Evolutionary conservation across 2,329 filamentous ascomycete species (phyloP), one percentile per base, ranked within the genome.

Genomic region (Fonsecaea pugnacius): DNA sequence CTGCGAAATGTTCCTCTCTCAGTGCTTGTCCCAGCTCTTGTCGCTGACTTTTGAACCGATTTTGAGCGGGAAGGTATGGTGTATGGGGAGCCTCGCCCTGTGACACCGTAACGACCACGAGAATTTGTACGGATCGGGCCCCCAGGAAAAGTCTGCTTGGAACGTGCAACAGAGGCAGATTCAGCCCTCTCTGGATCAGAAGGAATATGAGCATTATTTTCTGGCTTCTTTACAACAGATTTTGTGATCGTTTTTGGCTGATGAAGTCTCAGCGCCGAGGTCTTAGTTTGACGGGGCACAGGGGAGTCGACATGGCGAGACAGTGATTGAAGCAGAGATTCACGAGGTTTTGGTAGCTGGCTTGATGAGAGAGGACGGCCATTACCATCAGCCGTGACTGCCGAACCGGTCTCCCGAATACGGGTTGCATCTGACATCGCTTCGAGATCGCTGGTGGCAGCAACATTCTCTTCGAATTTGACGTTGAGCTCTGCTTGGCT

Each of bases 11-110:
- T 3, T 35, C 54, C 21, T 35, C 18, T 5, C 33, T 21, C 24
- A 46, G 32, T 33, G 7, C 46, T 27, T 24, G n/a, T 51, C 33
- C 53, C 30, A 10, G 60, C n/a, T 4, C 27, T 55, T 3, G 30
- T 24, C 4, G 50, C 43, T 21, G 43, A 54, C 32, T 60, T 60
- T 16, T 18, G 24, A 12, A 10, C 40, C 16, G 52, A 48, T 12
- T 30, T 51, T 12, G 52, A 43, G 12, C 58, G 57, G 18, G 60
- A 46, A 24, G 66, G 56, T 33, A 65, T 60, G 8, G 60, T 64
- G 58, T 67, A 69, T 14, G 69, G 69, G 30, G 67, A 69, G 8
- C 69, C 67, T 56, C 64, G 55, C 38, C 46, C 62, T 24, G 69
- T 67, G 21, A 69, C 67, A 16, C 52, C 65, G 33, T 63, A 55